Evolutionary conservation across 306 rosid genomes (phyloP).

Genomic region (Casuarina cunninghamiana): DNA sequence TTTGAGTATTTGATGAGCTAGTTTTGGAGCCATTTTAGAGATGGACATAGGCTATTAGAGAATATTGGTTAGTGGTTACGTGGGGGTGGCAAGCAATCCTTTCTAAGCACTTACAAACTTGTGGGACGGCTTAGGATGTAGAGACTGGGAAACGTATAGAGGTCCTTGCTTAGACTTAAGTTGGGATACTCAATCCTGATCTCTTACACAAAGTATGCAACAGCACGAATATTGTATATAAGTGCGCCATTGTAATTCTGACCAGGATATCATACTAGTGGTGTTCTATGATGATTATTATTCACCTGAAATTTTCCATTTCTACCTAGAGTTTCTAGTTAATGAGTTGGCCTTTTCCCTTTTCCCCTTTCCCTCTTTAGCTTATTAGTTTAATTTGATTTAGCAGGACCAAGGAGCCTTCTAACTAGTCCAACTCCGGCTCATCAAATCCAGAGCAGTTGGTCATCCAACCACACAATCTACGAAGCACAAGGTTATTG

Average conservation of each 20-base stretch:
- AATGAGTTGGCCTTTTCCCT: background rate
- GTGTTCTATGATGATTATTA: background rate
- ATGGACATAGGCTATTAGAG: background rate
- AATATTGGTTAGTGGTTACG: background rate
- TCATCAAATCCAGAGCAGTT: conserved; percentile 43
- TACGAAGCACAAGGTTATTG: conserved; percentile 37
- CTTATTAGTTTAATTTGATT: conserved; percentile 16
- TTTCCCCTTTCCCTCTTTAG: background rate
- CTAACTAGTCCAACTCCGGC: conserved; percentile 40
- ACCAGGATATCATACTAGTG: background rate
- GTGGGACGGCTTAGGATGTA: background rate
- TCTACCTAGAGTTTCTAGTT: background rate
- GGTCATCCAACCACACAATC: conserved; percentile 31
- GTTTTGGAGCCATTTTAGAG: background rate
- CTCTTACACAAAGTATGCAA: background rate
- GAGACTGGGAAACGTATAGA: background rate
- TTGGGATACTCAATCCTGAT: background rate
- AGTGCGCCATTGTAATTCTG: background rate
- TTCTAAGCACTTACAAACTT: background rate
- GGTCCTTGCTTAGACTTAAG: background rate
- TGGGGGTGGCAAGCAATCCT: background rate
- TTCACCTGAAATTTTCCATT: background rate
- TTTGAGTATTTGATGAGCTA: background rate
- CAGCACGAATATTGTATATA: background rate
- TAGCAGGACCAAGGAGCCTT: conserved; percentile 51